Base-by-base conservation (phyloP, 1,284 basidiomycete species). In the Trichosporon coremiiforme region DNA sequence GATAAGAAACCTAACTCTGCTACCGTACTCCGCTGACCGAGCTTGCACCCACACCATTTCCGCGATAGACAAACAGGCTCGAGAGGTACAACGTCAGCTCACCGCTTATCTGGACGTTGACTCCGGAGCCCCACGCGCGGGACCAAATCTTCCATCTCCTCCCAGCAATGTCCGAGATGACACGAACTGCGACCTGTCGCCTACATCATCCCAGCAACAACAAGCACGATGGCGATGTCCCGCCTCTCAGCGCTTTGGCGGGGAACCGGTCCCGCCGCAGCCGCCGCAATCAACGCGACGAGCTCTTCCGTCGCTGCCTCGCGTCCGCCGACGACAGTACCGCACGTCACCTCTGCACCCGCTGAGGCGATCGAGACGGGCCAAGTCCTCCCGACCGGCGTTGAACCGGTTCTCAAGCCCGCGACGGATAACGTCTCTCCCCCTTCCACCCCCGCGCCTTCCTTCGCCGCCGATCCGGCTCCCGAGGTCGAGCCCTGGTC, bases 111-210 rank as follows among this genome's bases (percentile, higher is more conserved):
- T 53, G n/a, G 8, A 1, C 47, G 5, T 15, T 2, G 38, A 15
- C 20, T 22, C 9, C 47, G 47, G 47, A 22, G 47, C 47, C 47
- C 47, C 47, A 22, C 47, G 17, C 45, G 47, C 47, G 47, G 47
- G 47, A 20, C 47, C 47, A 53, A 53, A 53, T 53, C 47, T 53
- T 53, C 41, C 15, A 17, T 45, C 36, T 33, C 33, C 41, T 45
- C 47, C 47, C 47, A 53, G 47, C 47, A 53, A 53, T 53, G 47
- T 53, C 47, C 47, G 47, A 53, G 47, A 53, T 53, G 47, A 53
- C 47, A 53, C 47, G 47, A 53, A 22, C 47, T 9, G n/a, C n/a
- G n/a, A n/a, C n/a, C n/a, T n/a, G 47, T n/a, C 2, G 47, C 22
- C 20, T 22, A 47, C 45, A 4, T n/a, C 47, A 20, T 53, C 47